These are phyloP conservation scores for Elsinoe batatas DNA, from an alignment of 2,329 filamentous ascomycete genomes.

Conservation along the genomic window DNA sequence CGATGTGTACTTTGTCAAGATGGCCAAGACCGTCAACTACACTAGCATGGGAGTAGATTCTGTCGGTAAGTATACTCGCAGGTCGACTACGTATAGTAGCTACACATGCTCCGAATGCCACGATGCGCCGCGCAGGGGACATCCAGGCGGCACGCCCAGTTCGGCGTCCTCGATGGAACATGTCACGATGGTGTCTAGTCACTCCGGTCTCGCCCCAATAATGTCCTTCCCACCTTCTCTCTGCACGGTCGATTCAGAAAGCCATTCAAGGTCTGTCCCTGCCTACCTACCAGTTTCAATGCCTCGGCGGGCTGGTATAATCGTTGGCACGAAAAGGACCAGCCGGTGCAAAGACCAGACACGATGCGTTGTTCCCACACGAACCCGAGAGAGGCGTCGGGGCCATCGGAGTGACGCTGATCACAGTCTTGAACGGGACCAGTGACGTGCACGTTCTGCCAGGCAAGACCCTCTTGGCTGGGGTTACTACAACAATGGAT, in stretches of 20 bases:
- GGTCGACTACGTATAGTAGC: not conserved
- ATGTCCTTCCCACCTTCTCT: not conserved
- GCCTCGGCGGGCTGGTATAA: not conserved
- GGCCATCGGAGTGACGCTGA: not conserved
- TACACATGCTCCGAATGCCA: not conserved
- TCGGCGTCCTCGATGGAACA: not conserved
- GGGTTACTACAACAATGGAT: not conserved
- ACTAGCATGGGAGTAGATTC: not conserved
- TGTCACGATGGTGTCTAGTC: not conserved
- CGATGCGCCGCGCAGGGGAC: not conserved
- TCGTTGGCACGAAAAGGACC: not conserved
- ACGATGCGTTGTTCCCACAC: not conserved
- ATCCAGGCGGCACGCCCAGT: not conserved
- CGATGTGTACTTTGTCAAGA: not conserved
- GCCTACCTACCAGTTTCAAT: not conserved
- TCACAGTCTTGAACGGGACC: not conserved
- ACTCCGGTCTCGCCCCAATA: not conserved
- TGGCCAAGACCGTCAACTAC: not conserved
- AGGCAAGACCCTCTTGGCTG: not conserved
- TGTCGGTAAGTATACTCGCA: not conserved
- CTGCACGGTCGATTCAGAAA: not conserved
- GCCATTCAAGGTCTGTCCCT: not conserved
- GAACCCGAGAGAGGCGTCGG: not conserved
- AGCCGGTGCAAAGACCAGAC: not conserved
- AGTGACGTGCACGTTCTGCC: not conserved